phyloP scores from a whole-genome alignment of 352 stramenopile genomes.

The Globisporangium nunn region DNA sequence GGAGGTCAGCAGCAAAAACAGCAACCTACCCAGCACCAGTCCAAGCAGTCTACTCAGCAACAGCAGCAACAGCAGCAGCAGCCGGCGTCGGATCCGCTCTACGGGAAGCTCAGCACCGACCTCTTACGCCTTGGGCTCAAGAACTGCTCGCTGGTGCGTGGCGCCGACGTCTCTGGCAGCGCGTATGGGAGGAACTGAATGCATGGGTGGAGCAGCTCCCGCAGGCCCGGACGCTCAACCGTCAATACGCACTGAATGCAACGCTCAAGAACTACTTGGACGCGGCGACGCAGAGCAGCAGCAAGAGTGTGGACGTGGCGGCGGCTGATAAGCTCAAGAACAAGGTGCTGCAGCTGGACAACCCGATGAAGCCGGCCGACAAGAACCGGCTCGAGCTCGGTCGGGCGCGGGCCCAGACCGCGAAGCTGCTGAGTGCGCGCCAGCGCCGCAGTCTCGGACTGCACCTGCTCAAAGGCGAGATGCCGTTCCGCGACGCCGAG shows the following conservation, averaged over 20 bases:
- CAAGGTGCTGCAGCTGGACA: slow-evolving; percentile 76
- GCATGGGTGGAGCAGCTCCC: slow-evolving; percentile 15
- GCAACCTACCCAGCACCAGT: slow-evolving; percentile 3
- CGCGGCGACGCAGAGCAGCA: slow-evolving; percentile 4
- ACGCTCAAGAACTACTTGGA: slow-evolving; percentile 42
- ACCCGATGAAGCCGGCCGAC: slow-evolving; percentile 45
- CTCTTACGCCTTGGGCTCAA: slow-evolving; percentile 52
- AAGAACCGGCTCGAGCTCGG: slow-evolving; percentile 20
- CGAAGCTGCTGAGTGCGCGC: slow-evolving; percentile 54
- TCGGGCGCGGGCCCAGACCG: slow-evolving; percentile 33
- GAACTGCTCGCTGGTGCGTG: slow-evolving; percentile 56
- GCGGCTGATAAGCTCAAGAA: slow-evolving; percentile 60
- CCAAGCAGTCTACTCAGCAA: neutral
- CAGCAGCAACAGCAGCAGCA: slow-evolving; percentile 3
- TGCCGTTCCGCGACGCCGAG: slow-evolving; percentile 47
- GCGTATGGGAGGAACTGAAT: neutral
- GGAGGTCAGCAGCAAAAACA: neutral
- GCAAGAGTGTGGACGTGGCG: slow-evolving; percentile 6
- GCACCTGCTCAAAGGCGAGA: slow-evolving; percentile 40
- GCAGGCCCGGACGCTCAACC: slow-evolving; percentile 18
- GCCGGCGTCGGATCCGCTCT: slow-evolving; percentile 31
- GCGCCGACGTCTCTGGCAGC: neutral
- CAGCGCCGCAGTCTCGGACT: slow-evolving; percentile 45
- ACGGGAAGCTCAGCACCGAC: slow-evolving; percentile 42
- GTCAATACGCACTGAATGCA: slow-evolving; percentile 18